Evolutionary conservation across 805 yeast genomes (phyloP).

Genomic region (Torulaspora gathmanii): DNA sequence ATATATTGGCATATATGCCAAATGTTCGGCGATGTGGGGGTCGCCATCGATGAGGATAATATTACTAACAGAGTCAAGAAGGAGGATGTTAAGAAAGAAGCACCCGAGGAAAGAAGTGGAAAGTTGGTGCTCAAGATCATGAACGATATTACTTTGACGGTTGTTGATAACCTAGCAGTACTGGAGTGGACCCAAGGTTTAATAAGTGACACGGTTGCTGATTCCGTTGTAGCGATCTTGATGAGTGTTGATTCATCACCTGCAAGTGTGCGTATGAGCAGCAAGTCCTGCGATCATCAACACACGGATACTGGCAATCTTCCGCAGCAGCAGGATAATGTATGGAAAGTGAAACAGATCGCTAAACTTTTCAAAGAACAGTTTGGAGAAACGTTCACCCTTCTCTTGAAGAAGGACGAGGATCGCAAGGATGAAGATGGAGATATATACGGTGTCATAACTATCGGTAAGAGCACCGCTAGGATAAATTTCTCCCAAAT

Average conservation of each 20-base stretch:
- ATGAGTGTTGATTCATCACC: conserved; percentile 92
- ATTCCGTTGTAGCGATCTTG: conserved; percentile 82
- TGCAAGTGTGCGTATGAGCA: conserved; percentile 84
- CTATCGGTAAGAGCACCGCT: conserved; percentile 74
- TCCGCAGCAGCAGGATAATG: conserved; percentile 16
- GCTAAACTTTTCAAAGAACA: conserved; percentile 68
- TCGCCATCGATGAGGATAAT: conserved; percentile 52
- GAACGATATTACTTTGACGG: conserved; percentile 54
- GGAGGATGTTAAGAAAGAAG: conserved; percentile 8
- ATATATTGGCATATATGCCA: conserved; percentile 87
- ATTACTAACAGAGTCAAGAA: conserved; percentile 19
- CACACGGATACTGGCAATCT: conserved; percentile 17
- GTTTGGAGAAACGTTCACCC: conserved; percentile 70
- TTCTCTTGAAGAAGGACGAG: conserved; percentile 22
- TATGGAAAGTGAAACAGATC: conserved; percentile 49
- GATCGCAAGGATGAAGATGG: conserved; percentile 23
- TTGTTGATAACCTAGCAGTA: conserved; percentile 48
- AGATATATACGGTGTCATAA: conserved; percentile 49
- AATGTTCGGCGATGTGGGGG: conserved; percentile 85
- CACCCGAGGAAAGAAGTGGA: conserved; percentile 25
- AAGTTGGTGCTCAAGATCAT: conserved; percentile 53
- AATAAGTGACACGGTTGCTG: conserved; percentile 90
- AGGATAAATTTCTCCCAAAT: conserved; percentile 58
- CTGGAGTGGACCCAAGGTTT: conserved; percentile 90
- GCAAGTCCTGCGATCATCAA: conserved; percentile 49